Conservation (phyloP, 805 yeast species). For the Monosporozyma siamensis region DNA sequence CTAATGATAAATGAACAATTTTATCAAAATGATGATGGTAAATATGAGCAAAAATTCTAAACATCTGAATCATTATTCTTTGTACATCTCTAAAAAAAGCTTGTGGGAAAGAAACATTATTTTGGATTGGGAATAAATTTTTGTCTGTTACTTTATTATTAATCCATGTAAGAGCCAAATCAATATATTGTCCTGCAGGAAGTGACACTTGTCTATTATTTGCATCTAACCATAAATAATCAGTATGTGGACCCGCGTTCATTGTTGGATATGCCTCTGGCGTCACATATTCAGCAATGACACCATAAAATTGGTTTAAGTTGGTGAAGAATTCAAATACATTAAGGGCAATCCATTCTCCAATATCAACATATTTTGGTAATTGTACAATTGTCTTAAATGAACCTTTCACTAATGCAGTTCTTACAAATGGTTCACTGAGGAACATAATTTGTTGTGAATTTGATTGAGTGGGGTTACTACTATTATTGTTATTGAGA, state of each 20-base stretch:
- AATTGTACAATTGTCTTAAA: constrained; percentile 91
- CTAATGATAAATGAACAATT: constrained; percentile 81
- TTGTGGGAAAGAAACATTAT: constrained; percentile 82
- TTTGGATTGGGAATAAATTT: constrained; percentile 81
- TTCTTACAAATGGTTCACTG: constrained; percentile 87
- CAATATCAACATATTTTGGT: constrained; percentile 88
- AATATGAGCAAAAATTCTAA: constrained; percentile 89
- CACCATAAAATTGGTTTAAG: constrained; percentile 79
- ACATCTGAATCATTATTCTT: constrained; percentile 84
- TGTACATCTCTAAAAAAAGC: constrained; percentile 73
- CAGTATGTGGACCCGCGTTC: constrained; percentile 92
- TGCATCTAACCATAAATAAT: constrained; percentile 82
- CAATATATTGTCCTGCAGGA: constrained; percentile 91
- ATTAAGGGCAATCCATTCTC: constrained; percentile 94
- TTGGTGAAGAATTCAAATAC: constrained; percentile 83
- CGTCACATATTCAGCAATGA: constrained; percentile 83
- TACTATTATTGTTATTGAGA: too few relatives aligned
- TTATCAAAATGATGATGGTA: constrained; percentile 93
- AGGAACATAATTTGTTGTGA: constrained; percentile 45
- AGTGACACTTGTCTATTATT: constrained; percentile 72
- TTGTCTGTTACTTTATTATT: constrained; percentile 82
- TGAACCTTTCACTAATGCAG: constrained; percentile 92
- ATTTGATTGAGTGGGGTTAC: constrained; percentile 5
- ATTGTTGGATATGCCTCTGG: constrained; percentile 85
- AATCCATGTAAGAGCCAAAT: constrained; percentile 85